Conservation (phyloP, 495 filamentous ascomycete species). For the Daldinia grandis region DNA sequence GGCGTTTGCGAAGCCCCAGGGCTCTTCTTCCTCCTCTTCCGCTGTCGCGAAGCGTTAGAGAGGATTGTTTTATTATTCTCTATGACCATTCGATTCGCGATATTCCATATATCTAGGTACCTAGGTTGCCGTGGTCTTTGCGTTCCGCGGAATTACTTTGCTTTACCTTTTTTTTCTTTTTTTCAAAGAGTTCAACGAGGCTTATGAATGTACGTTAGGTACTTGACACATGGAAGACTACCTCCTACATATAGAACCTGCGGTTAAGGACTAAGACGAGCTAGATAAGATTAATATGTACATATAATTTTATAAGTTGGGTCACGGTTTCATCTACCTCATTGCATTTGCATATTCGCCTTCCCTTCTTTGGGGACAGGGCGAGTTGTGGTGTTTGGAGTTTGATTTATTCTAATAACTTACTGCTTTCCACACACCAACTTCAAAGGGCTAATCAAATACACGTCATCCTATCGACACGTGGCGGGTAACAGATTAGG, state of each 20-base stretch:
- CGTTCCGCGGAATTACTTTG: not conserved
- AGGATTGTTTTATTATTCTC: not conserved
- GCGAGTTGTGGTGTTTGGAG: not conserved
- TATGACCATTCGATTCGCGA: not conserved
- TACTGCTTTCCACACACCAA: not conserved
- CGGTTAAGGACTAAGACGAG: not conserved
- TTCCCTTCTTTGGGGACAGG: not conserved
- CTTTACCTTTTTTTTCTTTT: not conserved
- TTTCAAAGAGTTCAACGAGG: not conserved
- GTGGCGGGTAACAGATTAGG: not conserved
- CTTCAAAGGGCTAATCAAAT: not conserved
- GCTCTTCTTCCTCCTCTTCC: not conserved
- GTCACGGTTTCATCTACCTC: not conserved
- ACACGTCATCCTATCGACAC: not conserved
- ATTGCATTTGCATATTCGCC: not conserved
- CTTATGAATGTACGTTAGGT: not conserved
- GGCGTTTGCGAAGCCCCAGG: constrained; percentile 54
- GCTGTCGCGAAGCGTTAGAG: constrained; percentile 28
- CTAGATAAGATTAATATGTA: constrained; percentile 4
- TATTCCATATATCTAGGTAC: too few relatives aligned
- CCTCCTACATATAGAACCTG: not conserved
- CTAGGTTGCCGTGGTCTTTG: not conserved
- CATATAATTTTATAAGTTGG: constrained; percentile 6
- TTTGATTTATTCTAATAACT: not conserved
- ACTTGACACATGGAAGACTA: not conserved